Evolutionary conservation across 192 early-diverging fungal genomes (phyloP), one percentile per base, ranked within the genome.

Genomic region (Linnemannia hyalina): DNA sequence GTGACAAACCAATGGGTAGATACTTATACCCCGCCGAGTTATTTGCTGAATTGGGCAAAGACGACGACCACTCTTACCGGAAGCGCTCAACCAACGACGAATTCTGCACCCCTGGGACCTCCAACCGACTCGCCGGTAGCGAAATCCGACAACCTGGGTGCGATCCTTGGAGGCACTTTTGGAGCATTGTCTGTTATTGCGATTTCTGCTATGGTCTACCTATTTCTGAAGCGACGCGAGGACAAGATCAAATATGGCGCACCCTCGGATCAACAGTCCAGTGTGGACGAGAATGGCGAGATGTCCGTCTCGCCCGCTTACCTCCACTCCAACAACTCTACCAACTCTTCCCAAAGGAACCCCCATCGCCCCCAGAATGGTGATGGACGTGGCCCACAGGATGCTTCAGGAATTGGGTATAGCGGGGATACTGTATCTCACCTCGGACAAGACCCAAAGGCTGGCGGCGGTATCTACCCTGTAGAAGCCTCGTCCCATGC

Each of bases 131-230:
- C 18, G 0, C 29, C 70, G 0, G 22, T 38, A 40, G 22, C 73
- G 15, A 77, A 70, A 20, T 29, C 71, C 35, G 77, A 29, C 46
- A 80, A 85, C 42, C 60, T 85, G 16, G 83, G 83, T 1, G 74
- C 83, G 0, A 85, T 85, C 71, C 68, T 85, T n/a, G 83, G 83
- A 80, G 83, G 83, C 2, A 47, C 69, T 0, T 80, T 85, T 44
- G 83, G 83, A 23, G 70, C 55, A 26, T n/a, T 85, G 38, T 42
- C 57, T 11, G 83, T 85, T 7, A 73, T 85, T n/a, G 69, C 69
- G 2, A 18, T 80, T 0, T 55, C 83, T 0, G 83, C 40, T 0
- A 16, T 55, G 6, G 55, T 85, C 26, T 85, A 76, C 35, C 9
- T 85, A 0, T 80, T 54, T 26, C 47, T 80, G 1, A 80, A 76